These are phyloP conservation scores for Theobroma cacao DNA, from an alignment of 345 rosid genomes.

Conservation along the genomic window DNA sequence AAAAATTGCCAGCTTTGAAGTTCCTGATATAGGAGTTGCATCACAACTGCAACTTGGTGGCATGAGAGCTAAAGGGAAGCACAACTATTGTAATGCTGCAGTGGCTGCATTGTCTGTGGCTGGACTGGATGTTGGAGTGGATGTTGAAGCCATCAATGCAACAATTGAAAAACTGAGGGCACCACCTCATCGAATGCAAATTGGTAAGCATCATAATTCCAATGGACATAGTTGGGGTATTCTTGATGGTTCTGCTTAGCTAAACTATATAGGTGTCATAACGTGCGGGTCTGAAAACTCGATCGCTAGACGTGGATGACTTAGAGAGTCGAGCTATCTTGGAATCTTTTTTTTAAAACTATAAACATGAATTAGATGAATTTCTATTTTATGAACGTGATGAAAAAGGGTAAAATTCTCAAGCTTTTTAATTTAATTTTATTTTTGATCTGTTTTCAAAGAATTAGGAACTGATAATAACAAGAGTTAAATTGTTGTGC, in stretches of 20 bases:
- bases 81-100: conserved; percentile 35
- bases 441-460: no score
- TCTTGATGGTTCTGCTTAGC: background rate
- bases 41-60: conserved; percentile 23
- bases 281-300: no score
- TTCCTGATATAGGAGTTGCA: conserved; percentile 26
- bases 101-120: conserved; percentile 38
- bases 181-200: conserved; percentile 33
- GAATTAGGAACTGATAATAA: no score
- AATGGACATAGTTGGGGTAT: background rate
- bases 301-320: no score
- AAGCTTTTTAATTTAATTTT: no score
- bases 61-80: conserved; percentile 29
- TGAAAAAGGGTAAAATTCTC: no score
- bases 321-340: no score
- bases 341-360: no score
- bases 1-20: conserved; percentile 25
- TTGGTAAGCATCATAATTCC: conserved; percentile 18
- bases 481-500: no score
- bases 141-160: conserved; percentile 23
- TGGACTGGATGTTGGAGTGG: conserved; percentile 29
- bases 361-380: no score
- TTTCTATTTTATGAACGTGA: no score
- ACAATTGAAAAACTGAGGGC: conserved; percentile 25
- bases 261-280: background rate